Percentiles rank a stretch among this genome's conserved stretches.
Evolutionary conservation across 305 asterid genomes (phyloP).

Genomic region (Fraxinus nigra): DNA sequence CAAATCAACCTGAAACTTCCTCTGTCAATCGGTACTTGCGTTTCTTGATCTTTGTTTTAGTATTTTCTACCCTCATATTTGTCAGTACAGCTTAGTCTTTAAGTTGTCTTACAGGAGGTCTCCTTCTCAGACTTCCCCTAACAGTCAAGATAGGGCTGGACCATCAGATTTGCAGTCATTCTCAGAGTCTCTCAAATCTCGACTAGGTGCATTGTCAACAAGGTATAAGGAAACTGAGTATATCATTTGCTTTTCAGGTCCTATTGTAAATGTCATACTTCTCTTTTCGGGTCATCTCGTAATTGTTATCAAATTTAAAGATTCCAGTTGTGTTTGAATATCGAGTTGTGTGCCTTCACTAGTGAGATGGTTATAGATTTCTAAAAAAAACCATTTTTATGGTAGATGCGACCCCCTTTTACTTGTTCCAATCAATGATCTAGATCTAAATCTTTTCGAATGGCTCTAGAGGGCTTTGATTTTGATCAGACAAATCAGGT

Average conservation of each 20-base stretch:
- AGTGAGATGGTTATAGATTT: neutral
- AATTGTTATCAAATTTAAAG: neutral
- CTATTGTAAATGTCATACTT: neutral
- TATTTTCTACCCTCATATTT: neutral
- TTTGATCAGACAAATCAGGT: neutral
- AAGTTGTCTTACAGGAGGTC: constrained; percentile 47
- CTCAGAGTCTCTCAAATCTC: constrained; percentile 71
- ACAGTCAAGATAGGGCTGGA: constrained; percentile 69
- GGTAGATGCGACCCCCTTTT: neutral
- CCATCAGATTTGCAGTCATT: constrained; percentile 78
- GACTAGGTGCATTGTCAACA: constrained; percentile 64
- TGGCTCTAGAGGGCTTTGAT: neutral
- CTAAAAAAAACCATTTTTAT: neutral
- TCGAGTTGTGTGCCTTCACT: neutral
- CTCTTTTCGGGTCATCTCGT: neutral
- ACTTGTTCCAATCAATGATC: neutral
- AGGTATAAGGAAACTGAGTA: constrained; percentile 46
- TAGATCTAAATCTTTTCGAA: neutral
- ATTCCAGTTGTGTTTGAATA: neutral
- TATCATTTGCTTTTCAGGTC: neutral
- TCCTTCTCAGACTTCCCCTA: constrained; percentile 53
- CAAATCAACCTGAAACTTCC: constrained; percentile 41
- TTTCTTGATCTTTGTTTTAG: constrained; percentile 5
- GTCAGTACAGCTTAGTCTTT: constrained; percentile 21
- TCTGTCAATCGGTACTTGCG: constrained; percentile 47